Evolutionary conservation across 2,329 filamentous ascomycete genomes (phyloP).

Genomic region (Colletotrichum shisoi): DNA sequence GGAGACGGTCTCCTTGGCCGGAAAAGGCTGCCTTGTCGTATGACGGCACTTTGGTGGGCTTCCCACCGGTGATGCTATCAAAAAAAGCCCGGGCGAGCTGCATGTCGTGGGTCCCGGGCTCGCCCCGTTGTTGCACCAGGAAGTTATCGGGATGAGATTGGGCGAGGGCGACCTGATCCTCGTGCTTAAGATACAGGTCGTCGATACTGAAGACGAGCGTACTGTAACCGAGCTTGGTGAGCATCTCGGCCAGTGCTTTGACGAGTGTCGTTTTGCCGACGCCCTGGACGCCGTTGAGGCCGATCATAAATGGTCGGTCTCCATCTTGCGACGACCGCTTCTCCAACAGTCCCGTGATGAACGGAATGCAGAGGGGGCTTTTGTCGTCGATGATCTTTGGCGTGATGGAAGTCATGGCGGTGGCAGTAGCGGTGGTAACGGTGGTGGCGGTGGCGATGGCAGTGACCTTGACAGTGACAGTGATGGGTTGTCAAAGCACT

Average conservation of each 20-base stretch:
- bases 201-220: constrained; percentile 83
- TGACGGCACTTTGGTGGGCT: constrained; percentile 67
- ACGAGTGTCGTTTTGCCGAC: constrained; percentile 92
- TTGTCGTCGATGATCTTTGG: constrained; percentile 74
- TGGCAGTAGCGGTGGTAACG: background rate
- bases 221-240: constrained; percentile 65
- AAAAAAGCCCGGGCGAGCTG: constrained; percentile 70
- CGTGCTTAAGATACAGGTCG: constrained; percentile 84
- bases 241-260: constrained; percentile 67
- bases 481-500: background rate
- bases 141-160: constrained; percentile 72
- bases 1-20: constrained; percentile 78
- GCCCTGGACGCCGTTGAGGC: constrained; percentile 90
- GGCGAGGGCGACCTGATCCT: constrained; percentile 71
- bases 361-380: constrained; percentile 77
- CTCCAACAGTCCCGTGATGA: constrained; percentile 70
- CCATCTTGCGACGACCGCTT: constrained; percentile 52
- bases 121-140: constrained; percentile 81
- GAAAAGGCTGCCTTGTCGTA: constrained; percentile 85
- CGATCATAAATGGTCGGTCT: constrained; percentile 78
- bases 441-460: too few relatives aligned
- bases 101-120: constrained; percentile 85
- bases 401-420: constrained; percentile 1
- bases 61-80: constrained; percentile 59
- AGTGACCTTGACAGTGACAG: background rate